Evolutionary conservation across 2,329 filamentous ascomycete genomes (phyloP), one percentile per base, ranked within the genome.

Genomic region (Microcyclosporella mali): DNA sequence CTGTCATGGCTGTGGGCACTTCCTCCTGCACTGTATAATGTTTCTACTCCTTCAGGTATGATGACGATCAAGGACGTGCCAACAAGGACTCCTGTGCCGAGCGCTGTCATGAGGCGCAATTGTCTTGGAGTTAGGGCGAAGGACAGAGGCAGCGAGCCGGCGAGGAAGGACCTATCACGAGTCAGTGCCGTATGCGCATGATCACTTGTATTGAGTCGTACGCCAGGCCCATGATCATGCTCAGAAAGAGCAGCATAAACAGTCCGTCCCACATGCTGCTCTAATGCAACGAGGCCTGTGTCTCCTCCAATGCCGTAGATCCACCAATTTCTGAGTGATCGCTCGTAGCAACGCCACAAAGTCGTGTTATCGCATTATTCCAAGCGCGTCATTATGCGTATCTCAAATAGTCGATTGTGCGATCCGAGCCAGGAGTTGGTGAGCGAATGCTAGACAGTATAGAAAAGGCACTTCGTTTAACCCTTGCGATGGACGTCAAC

Each of bases 21-120:
- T 7, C 49, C 53, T 14, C 50, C 52, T 29, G 78, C 73, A 54
- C 70, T 81, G 55, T 92, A 87, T 44, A 95, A 76, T 2, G 92
- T 90, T 62, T 95, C 89, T 46, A 97, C 83, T 29, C 92, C 92
- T 66, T 98, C 92, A 1, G 92, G 92, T 58, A 98, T 95, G 60
- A 98, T 97, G 25, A 98, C 88, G 52, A 97, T 90, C 52, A 98
- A 76, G 1, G 90, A 90, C 19, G 92, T 97, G 28, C 92, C 92
- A 12, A 98, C 89, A 7, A 98, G 73, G 39, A 98, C 85, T 33
- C 92, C 92, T 65, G 95, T 88, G 40, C 92, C 92, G 62, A 97
- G 79, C 44, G 88, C 89, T 16, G 90, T 94, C 62, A 97, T 85
- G 37, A 95, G 72, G 60, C 90, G 84, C 44, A 97, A 72, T 65